Conservation (phyloP, 768 basidiomycete genomes). For the Pleurotus pulmonarius region DNA sequence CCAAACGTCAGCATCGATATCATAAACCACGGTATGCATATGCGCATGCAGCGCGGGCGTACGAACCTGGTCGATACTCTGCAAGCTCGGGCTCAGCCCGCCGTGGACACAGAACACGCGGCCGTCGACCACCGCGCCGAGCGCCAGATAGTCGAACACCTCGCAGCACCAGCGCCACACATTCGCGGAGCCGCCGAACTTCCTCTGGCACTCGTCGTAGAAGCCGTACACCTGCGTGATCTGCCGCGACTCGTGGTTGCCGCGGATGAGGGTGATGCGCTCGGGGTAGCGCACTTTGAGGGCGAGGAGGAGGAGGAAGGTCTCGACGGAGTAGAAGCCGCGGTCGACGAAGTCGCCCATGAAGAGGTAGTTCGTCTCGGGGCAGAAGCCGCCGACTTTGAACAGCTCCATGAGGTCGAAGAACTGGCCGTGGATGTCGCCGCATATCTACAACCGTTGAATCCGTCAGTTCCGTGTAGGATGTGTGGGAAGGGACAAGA, state of each 20-base stretch:
- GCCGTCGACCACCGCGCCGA: conserved; percentile 96
- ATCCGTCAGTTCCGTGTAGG: not conserved
- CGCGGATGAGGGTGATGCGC: conserved; percentile 93
- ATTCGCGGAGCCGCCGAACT: conserved; percentile 81
- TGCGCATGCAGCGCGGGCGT: not conserved
- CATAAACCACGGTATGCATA: not conserved
- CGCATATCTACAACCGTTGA: conserved; percentile 60
- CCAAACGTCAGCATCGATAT: conserved; percentile 8
- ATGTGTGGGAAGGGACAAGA: conserved; percentile 3
- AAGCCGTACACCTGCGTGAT: conserved; percentile 96
- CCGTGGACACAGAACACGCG: conserved; percentile 98
- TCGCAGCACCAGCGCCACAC: conserved; percentile 99
- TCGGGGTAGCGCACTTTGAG: conserved; percentile 98
- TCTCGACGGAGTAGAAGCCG: conserved; percentile 96
- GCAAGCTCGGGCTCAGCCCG: conserved; percentile 86
- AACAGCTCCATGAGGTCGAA: conserved; percentile 96
- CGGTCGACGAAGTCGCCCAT: conserved; percentile 99
- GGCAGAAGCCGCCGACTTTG: conserved; percentile 88
- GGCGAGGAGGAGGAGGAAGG: conserved; percentile 89
- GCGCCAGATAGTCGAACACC: conserved; percentile 94
- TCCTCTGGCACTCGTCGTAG: conserved; percentile 95
- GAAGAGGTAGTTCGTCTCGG: conserved; percentile 93
- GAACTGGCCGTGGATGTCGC: conserved; percentile 97
- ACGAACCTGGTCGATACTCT: conserved; percentile 80
- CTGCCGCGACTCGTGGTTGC: conserved; percentile 96